Conservation (phyloP, 164 flowering plant genomes). For the Vitis rupestris region DNA sequence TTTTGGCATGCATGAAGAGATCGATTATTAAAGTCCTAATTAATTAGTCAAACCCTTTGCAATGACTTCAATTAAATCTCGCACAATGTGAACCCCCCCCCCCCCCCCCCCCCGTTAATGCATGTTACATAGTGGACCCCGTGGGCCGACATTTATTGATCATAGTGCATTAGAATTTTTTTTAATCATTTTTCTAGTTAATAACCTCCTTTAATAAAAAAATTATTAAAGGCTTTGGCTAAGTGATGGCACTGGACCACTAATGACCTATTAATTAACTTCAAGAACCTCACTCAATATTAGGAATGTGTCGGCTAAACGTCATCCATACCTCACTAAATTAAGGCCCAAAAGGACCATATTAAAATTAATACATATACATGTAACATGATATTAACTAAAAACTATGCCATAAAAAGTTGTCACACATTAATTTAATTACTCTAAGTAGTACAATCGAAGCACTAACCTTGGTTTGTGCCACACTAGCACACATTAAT, state of each 20-base stretch:
- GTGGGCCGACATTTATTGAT: constrained; percentile 16
- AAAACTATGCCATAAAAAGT: too few species aligned
- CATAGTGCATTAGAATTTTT: constrained; percentile 6
- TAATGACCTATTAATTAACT: constrained; percentile 17
- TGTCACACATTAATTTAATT: too few species aligned
- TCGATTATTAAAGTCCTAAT: not conserved
- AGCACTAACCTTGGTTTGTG: too few species aligned
- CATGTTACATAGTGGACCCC: constrained; percentile 18
- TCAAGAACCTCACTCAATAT: constrained; percentile 12
- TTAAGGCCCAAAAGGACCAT: not conserved
- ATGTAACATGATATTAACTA: not conserved
- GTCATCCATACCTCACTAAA: constrained; percentile 24
- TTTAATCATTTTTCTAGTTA: not conserved
- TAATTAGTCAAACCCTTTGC: not conserved
- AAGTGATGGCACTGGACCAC: constrained; percentile 21
- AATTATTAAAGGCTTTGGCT: constrained; percentile 8
- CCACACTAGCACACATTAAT: constrained; percentile 6
- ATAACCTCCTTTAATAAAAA: constrained; percentile 1
- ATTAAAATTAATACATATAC: not conserved
- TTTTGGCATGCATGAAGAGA: not conserved
- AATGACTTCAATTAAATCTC: too few species aligned
- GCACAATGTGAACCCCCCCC: too few species aligned
- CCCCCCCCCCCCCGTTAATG: too few species aligned
- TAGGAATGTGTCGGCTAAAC: constrained; percentile 28
- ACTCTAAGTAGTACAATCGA: too few species aligned